phyloP scores from a whole-genome alignment of 23 red algal genomes.

The Gracilaria caudata region DNA sequence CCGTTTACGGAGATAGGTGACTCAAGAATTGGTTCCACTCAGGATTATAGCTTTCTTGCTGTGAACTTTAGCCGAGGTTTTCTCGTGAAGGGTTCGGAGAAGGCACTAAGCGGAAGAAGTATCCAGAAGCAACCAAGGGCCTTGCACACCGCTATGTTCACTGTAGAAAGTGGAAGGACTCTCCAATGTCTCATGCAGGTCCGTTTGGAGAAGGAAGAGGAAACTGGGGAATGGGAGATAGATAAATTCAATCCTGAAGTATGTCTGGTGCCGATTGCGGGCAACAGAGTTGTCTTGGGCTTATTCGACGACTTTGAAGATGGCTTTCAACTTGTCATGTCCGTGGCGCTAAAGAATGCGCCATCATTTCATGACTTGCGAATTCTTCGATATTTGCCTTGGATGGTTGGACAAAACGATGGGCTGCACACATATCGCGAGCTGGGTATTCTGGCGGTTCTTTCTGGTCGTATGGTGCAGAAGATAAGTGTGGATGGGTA shows the following conservation, averaged over 20 bases:
- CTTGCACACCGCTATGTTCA: neutral
- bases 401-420: neutral
- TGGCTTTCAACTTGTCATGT: conserved; percentile 11
- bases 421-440: neutral
- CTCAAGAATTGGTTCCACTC: neutral
- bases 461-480: neutral
- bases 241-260: neutral
- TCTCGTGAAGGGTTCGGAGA: neutral
- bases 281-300: neutral
- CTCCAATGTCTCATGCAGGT: neutral
- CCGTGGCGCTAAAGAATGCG: neutral
- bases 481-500: neutral
- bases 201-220: neutral
- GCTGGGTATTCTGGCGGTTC: neutral
- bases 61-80: neutral
- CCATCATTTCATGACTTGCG: neutral
- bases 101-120: neutral
- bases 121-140: neutral
- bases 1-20: neutral
- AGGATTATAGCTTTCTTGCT: neutral
- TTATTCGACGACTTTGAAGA: neutral
- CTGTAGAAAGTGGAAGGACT: neutral
- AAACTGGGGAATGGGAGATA: neutral
- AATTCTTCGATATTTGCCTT: neutral
- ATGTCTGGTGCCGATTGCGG: neutral